Evolutionary conservation across 495 filamentous ascomycete genomes (phyloP).

Genomic region (Penicillium malachiteum): DNA sequence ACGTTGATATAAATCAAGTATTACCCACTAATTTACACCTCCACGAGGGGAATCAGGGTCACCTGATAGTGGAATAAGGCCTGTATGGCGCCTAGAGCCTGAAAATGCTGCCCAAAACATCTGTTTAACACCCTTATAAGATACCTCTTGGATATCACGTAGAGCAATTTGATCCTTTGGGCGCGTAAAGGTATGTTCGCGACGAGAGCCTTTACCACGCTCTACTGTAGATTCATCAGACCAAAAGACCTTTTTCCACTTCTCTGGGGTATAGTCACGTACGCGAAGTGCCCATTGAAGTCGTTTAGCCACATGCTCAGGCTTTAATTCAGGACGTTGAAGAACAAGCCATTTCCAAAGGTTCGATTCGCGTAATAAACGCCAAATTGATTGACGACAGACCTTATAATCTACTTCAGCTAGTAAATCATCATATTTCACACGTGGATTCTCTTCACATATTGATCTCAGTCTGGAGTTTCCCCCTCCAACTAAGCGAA

Average conservation of each 20-base stretch:
- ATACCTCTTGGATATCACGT: too few relatives aligned
- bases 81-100: constrained; percentile 6
- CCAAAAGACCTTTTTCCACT: constrained; percentile 9
- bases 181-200: not conserved
- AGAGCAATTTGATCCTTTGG: too few relatives aligned
- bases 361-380: not conserved
- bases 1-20: too few relatives aligned
- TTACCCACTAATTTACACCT: too few relatives aligned
- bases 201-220: constrained; percentile 5
- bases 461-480: too few relatives aligned
- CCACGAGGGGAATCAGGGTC: too few relatives aligned
- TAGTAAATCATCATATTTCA: constrained; percentile 1
- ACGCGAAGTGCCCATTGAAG: constrained; percentile 1
- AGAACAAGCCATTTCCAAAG: constrained; percentile 4
- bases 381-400: constrained; percentile 2
- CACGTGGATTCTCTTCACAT: not conserved
- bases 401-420: constrained; percentile 1
- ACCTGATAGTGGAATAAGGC: constrained; percentile 9
- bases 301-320: not conserved
- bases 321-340: not conserved
- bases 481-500: too few relatives aligned
- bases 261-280: constrained; percentile 7
- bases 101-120: constrained; percentile 16
- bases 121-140: constrained; percentile 8
- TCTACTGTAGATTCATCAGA: constrained; percentile 14